A percentile compares a stretch with the other conserved stretches of the same genome.
Evolutionary conservation across 2,329 filamentous ascomycete species (phyloP).

Genomic region (Clonostachys chloroleuca): DNA sequence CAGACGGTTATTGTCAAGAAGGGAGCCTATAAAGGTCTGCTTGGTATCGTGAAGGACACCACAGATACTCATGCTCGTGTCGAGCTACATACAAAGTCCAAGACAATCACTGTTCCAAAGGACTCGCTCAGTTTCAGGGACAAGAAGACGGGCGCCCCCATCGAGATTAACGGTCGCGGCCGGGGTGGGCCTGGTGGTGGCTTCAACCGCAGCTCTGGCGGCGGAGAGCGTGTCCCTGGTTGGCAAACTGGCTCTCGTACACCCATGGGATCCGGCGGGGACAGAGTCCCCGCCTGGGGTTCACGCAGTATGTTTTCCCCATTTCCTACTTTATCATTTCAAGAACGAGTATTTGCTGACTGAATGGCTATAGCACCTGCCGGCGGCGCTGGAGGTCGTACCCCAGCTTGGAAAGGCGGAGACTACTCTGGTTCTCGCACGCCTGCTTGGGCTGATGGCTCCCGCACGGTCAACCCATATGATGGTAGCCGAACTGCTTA

Average conservation of each 20-base stretch:
- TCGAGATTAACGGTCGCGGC: constrained; percentile 60
- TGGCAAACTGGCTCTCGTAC: constrained; percentile 68
- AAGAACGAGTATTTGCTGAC: not conserved
- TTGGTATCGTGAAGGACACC: constrained; percentile 94
- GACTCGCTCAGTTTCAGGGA: constrained; percentile 83
- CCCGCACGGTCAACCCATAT: constrained; percentile 65
- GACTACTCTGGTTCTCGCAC: constrained; percentile 57
- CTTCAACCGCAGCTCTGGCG: constrained; percentile 14
- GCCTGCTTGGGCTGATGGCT: constrained; percentile 65
- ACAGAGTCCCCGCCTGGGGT: constrained; percentile 75
- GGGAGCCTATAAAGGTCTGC: constrained; percentile 85
- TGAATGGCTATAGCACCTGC: constrained; percentile 40
- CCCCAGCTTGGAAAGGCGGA: constrained; percentile 57
- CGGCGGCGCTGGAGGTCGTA: constrained; percentile 44
- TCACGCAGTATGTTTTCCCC: constrained; percentile 54
- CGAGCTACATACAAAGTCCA: constrained; percentile 91
- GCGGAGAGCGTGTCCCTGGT: constrained; percentile 34
- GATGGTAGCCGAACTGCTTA: constrained; percentile 75
- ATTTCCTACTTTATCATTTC: not conserved
- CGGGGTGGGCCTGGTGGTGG: constrained; percentile 40
- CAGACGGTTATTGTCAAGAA: constrained; percentile 87
- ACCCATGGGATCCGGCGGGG: constrained; percentile 55
- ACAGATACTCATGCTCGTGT: constrained; percentile 83
- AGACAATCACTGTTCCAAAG: constrained; percentile 81
- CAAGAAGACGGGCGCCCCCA: constrained; percentile 70